phyloP scores from a whole-genome alignment of 495 filamentous ascomycete species.

The Collariella sp. region DNA sequence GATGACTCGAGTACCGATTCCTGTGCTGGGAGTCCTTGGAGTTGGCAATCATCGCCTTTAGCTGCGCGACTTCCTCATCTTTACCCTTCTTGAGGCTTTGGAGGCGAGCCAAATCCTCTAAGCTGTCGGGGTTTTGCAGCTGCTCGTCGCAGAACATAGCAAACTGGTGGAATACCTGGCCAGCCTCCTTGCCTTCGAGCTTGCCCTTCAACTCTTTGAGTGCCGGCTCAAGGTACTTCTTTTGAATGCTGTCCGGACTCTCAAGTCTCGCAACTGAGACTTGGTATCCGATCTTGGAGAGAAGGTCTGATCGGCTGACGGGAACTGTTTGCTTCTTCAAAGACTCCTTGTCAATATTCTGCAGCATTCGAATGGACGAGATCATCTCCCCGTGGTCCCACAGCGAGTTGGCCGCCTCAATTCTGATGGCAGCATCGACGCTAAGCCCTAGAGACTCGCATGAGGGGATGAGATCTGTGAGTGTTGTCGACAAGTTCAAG shows the following conservation, averaged over 20 bases:
- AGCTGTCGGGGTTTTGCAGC: constrained; percentile 68
- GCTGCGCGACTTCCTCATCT: constrained; percentile 61
- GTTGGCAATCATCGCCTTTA: constrained; percentile 45
- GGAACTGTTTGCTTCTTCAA: constrained; percentile 62
- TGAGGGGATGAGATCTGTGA: constrained; percentile 60
- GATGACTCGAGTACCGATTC: constrained; percentile 31
- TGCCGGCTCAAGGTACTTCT: constrained; percentile 70
- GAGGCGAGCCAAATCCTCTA: constrained; percentile 78
- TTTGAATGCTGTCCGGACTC: constrained; percentile 82
- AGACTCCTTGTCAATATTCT: constrained; percentile 57
- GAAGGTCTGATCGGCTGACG: constrained; percentile 67
- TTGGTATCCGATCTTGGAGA: constrained; percentile 80
- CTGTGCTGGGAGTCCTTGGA: constrained; percentile 32
- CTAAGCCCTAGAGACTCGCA: constrained; percentile 61
- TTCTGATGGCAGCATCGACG: constrained; percentile 61
- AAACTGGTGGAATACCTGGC: constrained; percentile 88
- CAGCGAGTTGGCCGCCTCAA: constrained; percentile 79
- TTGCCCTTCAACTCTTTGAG: constrained; percentile 70
- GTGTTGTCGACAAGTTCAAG: constrained; percentile 68
- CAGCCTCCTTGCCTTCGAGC: constrained; percentile 62
- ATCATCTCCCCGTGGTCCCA: constrained; percentile 93
- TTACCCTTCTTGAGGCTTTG: constrained; percentile 74
- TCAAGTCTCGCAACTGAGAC: constrained; percentile 89
- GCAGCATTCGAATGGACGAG: constrained; percentile 83
- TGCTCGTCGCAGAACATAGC: constrained; percentile 93